These are phyloP conservation scores for Chlorella sp. DNA, from an alignment of 139 green algal species.

Conservation along the genomic window DNA sequence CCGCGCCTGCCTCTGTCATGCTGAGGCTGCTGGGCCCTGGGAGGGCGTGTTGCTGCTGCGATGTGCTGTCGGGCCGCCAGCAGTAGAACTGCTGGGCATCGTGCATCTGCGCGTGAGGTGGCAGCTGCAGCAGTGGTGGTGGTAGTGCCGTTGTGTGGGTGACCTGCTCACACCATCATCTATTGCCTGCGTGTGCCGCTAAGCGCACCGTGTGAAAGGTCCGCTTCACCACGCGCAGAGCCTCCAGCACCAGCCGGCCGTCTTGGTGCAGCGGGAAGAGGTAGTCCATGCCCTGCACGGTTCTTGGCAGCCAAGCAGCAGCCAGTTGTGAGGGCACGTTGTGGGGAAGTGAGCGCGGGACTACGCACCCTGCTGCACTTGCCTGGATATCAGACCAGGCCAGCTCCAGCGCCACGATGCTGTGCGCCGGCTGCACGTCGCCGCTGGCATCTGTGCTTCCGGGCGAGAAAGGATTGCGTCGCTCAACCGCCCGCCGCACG, in stretches of 20 bases:
- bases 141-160: not conserved
- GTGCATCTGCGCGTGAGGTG: not conserved
- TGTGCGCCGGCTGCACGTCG: not conserved
- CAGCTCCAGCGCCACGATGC: not conserved
- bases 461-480: not conserved
- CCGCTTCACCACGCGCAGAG: slow-evolving; percentile 39
- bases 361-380: too few species aligned
- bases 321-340: too few species aligned
- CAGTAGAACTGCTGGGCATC: not conserved
- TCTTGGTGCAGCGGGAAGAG: slow-evolving; percentile 43
- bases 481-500: too few species aligned
- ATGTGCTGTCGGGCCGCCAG: not conserved
- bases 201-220: slow-evolving; percentile 49
- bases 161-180: too few species aligned
- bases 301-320: too few species aligned
- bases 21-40: too few species aligned
- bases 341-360: too few species aligned
- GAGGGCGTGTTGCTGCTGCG: too few species aligned
- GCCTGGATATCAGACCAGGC: not conserved
- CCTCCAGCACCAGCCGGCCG: slow-evolving; percentile 58
- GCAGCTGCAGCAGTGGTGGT: not conserved
- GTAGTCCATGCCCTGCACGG: slow-evolving; percentile 45
- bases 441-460: not conserved
- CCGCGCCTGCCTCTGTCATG: too few species aligned
- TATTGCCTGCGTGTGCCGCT: too few species aligned